Percentiles rank a stretch among this genome's conserved stretches.
phyloP scores from a whole-genome alignment of 2,329 filamentous ascomycete species.

The Aureobasidium sp. region DNA sequence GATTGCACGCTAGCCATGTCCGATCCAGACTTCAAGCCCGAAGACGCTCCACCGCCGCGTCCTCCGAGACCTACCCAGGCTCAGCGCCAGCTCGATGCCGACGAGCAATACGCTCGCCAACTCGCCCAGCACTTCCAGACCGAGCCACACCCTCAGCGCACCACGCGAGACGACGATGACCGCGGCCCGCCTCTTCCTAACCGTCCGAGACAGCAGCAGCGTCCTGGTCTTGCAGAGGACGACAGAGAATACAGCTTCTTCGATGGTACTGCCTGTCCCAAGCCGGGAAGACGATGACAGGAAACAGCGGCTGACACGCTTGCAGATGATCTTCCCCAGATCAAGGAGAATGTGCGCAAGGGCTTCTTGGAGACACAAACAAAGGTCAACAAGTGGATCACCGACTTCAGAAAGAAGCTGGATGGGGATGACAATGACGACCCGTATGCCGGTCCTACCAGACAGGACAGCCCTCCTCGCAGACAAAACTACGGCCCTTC shows the following conservation, averaged over 20 bases:
- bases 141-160: conserved; percentile 29
- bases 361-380: conserved; percentile 91
- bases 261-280: conserved; percentile 46
- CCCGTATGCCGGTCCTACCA: conserved; percentile 34
- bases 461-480: conserved; percentile 22
- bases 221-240: conserved; percentile 37
- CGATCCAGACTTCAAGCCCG: conserved; percentile 42
- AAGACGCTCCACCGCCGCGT: conserved; percentile 52
- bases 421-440: conserved; percentile 71
- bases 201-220: conserved; percentile 23
- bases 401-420: conserved; percentile 81
- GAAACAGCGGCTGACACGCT: neutral
- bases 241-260: conserved; percentile 82
- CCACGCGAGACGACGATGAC: conserved; percentile 22
- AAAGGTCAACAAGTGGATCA: conserved; percentile 89
- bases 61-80: conserved; percentile 64
- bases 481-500: conserved; percentile 30
- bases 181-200: conserved; percentile 31
- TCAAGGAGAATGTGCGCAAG: conserved; percentile 86
- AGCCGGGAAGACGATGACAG: no score
- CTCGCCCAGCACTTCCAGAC: conserved; percentile 77
- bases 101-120: conserved; percentile 86
- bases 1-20: conserved; percentile 38
- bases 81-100: conserved; percentile 70
- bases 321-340: conserved; percentile 80